These are phyloP conservation scores for Lentinus brumalis DNA, from an alignment of 768 basidiomycete genomes.

Conservation along the genomic window DNA sequence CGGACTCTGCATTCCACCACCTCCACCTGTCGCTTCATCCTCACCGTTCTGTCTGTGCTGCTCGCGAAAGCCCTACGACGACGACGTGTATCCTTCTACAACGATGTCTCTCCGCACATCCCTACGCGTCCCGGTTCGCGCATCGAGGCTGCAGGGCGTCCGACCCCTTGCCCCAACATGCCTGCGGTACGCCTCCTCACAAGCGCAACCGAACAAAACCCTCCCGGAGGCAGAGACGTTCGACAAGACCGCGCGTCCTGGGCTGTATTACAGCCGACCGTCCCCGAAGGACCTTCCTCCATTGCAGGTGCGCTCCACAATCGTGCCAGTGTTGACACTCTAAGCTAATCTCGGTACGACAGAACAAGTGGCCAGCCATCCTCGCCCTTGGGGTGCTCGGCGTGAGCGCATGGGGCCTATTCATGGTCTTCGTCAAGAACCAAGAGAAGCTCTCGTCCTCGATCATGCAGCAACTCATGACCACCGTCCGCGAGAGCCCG, in stretches of 20 bases:
- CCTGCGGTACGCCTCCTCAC: slow-evolving; percentile 1
- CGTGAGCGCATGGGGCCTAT: slow-evolving; percentile 64
- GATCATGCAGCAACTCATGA: slow-evolving; percentile 66
- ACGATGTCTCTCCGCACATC: slow-evolving; percentile 4
- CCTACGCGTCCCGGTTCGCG: slow-evolving; percentile 3
- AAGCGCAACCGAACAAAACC: not conserved
- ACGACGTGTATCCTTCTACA: not conserved
- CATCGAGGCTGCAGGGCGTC: not conserved
- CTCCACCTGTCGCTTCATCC: slow-evolving; percentile 19
- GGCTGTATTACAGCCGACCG: slow-evolving; percentile 47
- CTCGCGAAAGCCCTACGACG: not conserved
- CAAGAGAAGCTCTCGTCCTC: slow-evolving; percentile 79
- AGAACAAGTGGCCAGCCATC: slow-evolving; percentile 59
- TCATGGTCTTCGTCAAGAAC: slow-evolving; percentile 71
- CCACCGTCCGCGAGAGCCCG: slow-evolving; percentile 54
- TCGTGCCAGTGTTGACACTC: not conserved
- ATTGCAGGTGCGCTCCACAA: slow-evolving; percentile 37
- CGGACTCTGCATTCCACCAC: slow-evolving; percentile 20
- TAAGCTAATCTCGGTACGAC: not conserved
- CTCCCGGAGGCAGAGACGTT: slow-evolving; percentile 42
- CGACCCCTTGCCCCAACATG: not conserved
- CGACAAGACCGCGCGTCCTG: slow-evolving; percentile 46
- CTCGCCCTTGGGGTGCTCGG: slow-evolving; percentile 54
- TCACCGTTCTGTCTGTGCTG: not conserved
- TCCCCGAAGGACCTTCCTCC: slow-evolving; percentile 43